Evolutionary conservation across 202 grass and related monocot genomes (phyloP), one percentile per base, ranked within the genome.

Genomic region (Digitaria exilis): DNA sequence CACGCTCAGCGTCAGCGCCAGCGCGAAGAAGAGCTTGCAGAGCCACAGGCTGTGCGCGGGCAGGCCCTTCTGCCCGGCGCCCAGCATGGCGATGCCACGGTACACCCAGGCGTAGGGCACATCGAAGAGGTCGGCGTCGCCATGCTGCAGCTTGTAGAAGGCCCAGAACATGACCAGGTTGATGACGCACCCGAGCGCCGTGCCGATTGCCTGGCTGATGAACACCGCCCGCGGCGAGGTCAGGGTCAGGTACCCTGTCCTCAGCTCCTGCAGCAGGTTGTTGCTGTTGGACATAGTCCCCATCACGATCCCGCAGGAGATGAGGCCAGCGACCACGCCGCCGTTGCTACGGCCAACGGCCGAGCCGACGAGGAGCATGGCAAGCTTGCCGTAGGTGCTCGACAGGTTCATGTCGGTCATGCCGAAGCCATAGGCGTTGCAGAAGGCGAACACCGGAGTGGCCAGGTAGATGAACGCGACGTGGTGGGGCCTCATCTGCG

Each of bases 21-120:
- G 28, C 12, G 6, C 17, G 16, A 88, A 88, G 86, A 50, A 79
- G 54, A 39, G 0, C 74, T 15, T 73, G 66, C 66, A 71, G 7
- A 88, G 58, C 57, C 44, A 39, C 58, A 88, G 21, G 29, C 58
- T 39, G 5, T 84, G 74, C 66, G 3, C 17, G 21, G 86, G 86
- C 8, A 88, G 17, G 16, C 67, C 75, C 0, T 48, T 0, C n/a
- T 59, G 57, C 19, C 74, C 74, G 7, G 55, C 35, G n/a, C 86
- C 28, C 15, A 88, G 67, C 74, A 88, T 79, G 65, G 80, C 80
- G 46, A 88, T 84, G 80, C 79, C 67, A 3, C 83, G 78, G 79
- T 90, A 86, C n/a, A 90, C 66, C 74, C 68, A 67, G 19, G 90
- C 84, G 14, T 89, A 87, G 21, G 90, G 90, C 9, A 79, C 75